These are phyloP conservation scores for Trichoderma semiorbis DNA, from an alignment of 2,329 filamentous ascomycete species.

Conservation along the genomic window DNA sequence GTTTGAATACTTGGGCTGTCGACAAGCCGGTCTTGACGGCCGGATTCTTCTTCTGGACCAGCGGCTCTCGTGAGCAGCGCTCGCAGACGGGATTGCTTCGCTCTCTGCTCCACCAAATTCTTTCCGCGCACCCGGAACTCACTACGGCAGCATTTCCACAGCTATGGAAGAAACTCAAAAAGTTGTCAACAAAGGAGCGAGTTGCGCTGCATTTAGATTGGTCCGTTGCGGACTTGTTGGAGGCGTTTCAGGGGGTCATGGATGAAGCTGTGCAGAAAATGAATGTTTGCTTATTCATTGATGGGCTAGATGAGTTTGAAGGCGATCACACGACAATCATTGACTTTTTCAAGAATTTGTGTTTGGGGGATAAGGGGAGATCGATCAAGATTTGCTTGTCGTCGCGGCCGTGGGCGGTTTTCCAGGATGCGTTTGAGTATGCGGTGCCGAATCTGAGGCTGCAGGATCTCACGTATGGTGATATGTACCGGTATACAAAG, in stretches of 20 bases:
- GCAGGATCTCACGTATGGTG: conserved; percentile 27
- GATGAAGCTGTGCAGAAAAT: conserved; percentile 21
- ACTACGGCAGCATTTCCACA: conserved; percentile 28
- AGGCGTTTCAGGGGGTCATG: conserved; percentile 25
- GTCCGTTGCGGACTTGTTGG: conserved; percentile 29
- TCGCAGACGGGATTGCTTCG: conserved; percentile 37
- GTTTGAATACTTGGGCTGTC: conserved; percentile 28
- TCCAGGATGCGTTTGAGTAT: conserved; percentile 26
- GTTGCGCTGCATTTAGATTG: conserved; percentile 31
- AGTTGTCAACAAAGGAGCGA: conserved; percentile 32
- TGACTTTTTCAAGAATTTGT: conserved; percentile 28
- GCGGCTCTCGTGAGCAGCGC: conserved; percentile 36
- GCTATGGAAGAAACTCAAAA: conserved; percentile 28
- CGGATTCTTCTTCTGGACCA: conserved; percentile 46
- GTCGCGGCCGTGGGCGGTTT: conserved; percentile 31
- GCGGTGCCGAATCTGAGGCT: conserved; percentile 27
- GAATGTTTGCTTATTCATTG: conserved; percentile 31
- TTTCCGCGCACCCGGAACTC: conserved; percentile 26
- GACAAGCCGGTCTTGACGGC: conserved; percentile 30
- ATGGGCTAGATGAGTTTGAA: conserved; percentile 34
- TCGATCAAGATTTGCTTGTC: conserved; percentile 33
- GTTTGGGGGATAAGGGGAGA: conserved; percentile 10
- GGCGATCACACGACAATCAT: conserved; percentile 30
- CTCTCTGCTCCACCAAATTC: conserved; percentile 36
- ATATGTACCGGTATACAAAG: conserved; percentile 28